These are phyloP conservation scores for Cardamine occulta DNA, from an alignment of 345 rosid genomes.

Conservation along the genomic window DNA sequence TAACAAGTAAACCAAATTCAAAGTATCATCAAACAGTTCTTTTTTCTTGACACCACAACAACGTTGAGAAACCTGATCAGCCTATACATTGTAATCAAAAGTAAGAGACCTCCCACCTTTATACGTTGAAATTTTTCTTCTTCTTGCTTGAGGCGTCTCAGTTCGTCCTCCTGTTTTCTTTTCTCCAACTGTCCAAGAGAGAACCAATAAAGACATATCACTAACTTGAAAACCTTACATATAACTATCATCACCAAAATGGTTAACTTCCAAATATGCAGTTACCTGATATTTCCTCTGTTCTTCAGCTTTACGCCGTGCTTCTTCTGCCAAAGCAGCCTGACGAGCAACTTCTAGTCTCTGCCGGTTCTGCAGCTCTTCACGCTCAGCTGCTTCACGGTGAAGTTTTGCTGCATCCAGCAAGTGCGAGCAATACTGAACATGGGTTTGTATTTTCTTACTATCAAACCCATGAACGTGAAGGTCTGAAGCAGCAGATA, in stretches of 20 bases:
- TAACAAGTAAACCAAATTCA: slow-evolving; percentile 8
- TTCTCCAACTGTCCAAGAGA: slow-evolving; percentile 73
- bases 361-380: slow-evolving; percentile 89
- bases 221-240: background rate
- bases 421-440: slow-evolving; percentile 93
- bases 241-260: slow-evolving; percentile 3
- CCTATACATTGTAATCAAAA: background rate
- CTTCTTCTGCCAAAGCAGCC: slow-evolving; percentile 96
- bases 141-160: slow-evolving; percentile 78
- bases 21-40: background rate
- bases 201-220: slow-evolving; percentile 30
- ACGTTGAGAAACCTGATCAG: slow-evolving; percentile 10
- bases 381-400: slow-evolving; percentile 91
- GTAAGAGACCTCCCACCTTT: slow-evolving; percentile 57
- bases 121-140: slow-evolving; percentile 89
- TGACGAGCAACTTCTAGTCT: slow-evolving; percentile 94
- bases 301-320: slow-evolving; percentile 97
- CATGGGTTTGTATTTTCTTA: slow-evolving; percentile 97
- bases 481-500: slow-evolving; percentile 92
- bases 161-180: slow-evolving; percentile 93
- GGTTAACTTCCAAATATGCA: slow-evolving; percentile 16
- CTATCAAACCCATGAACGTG: slow-evolving; percentile 93
- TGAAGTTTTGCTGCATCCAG: slow-evolving; percentile 92
- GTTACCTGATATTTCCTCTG: slow-evolving; percentile 88
- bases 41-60: background rate